Evolutionary conservation across 2,329 filamentous ascomycete genomes (phyloP), one percentile per base, ranked within the genome.

Genomic region (Paraconiothyrium brasiliense): DNA sequence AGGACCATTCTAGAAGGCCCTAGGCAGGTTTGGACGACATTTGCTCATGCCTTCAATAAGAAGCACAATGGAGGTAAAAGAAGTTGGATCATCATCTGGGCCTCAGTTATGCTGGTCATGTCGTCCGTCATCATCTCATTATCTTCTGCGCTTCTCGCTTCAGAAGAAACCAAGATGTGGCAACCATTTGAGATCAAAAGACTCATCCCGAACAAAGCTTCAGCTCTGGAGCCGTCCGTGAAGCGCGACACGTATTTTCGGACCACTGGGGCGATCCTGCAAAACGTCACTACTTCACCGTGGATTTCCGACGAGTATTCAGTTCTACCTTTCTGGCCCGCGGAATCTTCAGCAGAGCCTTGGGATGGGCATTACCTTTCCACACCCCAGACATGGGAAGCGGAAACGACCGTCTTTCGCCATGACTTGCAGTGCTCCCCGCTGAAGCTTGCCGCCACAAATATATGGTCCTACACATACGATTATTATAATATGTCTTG

Each of bases 61-160:
- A 55, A 60, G 22, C 57, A 55, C 11, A 64, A 66, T 14, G 55
- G 55, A 41, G 66, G 66, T 2, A 59, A 54, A 39, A 58, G 49
- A 35, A 57, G 60, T 22, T 66, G 64, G 62, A 43, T 49, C n/a
- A 47, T 65, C 7, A 49, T 65, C 6, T 41, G 59, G 43, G 54
- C 60, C 20, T 61, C 56, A 2, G 10, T 62, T 2, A 44, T 55
- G 2, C 61, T 57, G 14, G 61, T 62, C 16, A 11, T 68, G 14
- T 50, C 56, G 24, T 57, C 63, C 7, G 35, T 68, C 27, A n/a
- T 58, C 8, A 62, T 68, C 20, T 65, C 66, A 0, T 50, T 68
- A 8, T 68, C 66, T 9, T 66, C 66, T 41, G 59, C 60, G 11
- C 54, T 67, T 1, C 47, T 67, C 1, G 56, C 51, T 34, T 54